A percentile compares a stretch with the other conserved stretches of the same genome.
These are phyloP conservation scores for Coniosporium tulheliwenetii DNA, from an alignment of 2,329 filamentous ascomycete species.

Conservation along the genomic window DNA sequence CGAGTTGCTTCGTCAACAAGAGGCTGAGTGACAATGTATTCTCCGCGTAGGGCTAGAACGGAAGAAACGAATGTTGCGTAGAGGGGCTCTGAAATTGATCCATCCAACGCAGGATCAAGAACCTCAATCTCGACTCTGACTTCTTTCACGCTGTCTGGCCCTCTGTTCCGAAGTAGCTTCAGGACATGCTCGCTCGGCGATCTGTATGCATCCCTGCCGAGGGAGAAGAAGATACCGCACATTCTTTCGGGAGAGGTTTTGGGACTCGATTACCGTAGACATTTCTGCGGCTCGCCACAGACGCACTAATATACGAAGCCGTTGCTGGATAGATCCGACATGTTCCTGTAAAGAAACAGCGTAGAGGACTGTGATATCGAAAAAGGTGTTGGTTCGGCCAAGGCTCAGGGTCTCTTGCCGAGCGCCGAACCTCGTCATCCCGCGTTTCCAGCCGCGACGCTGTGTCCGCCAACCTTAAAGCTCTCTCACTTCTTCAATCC, in stretches of 20 bases:
- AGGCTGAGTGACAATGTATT: conserved; percentile 56
- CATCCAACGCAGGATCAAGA: too few species aligned
- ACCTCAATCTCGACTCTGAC: not conserved
- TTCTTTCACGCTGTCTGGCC: conserved; percentile 25
- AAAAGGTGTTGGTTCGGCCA: too few species aligned
- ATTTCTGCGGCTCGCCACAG: too few species aligned
- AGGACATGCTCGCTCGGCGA: conserved; percentile 17
- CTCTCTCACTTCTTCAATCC: too few species aligned
- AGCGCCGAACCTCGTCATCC: not conserved
- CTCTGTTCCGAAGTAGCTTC: conserved; percentile 21
- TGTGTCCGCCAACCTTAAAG: conserved; percentile 2
- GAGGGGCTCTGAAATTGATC: too few species aligned
- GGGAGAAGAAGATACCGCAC: conserved; percentile 35
- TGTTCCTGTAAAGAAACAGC: too few species aligned
- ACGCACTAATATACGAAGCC: too few species aligned
- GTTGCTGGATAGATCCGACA: too few species aligned
- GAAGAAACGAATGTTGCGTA: conserved; percentile 51
- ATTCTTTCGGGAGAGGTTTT: not conserved
- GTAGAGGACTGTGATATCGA: too few species aligned
- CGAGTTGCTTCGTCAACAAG: conserved; percentile 40
- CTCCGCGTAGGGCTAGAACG: conserved; percentile 78
- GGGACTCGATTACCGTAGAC: too few species aligned
- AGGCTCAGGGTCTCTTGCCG: too few species aligned
- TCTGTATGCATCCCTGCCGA: conserved; percentile 18
- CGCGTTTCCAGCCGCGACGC: conserved; percentile 4